phyloP scores from a whole-genome alignment of 1,139 yeast genomes.

The Candida smagusa region DNA sequence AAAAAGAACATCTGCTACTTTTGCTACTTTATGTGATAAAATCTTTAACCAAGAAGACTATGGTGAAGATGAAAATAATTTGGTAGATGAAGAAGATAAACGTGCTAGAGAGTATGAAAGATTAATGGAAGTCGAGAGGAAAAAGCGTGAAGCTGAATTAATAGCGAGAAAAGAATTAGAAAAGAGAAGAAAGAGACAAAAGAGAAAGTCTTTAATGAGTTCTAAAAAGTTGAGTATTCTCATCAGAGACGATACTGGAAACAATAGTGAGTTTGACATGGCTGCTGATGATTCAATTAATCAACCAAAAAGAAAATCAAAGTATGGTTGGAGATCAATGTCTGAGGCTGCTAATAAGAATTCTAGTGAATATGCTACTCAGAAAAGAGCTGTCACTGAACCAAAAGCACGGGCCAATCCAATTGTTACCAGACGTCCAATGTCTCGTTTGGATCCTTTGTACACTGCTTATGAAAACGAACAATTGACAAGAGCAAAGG shows the following conservation, averaged over 20 bases:
- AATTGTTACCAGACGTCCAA: conserved; percentile 54
- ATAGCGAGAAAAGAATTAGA: conserved; percentile 46
- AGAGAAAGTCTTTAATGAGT: conserved; percentile 41
- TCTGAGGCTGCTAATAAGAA: conserved; percentile 36
- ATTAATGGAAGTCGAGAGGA: conserved; percentile 49
- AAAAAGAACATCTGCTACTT: conserved; percentile 72
- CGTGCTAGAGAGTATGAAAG: conserved; percentile 47
- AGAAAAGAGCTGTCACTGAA: conserved; percentile 49
- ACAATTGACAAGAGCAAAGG: conserved; percentile 46
- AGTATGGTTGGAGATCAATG: conserved; percentile 31
- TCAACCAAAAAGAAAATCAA: conserved; percentile 42
- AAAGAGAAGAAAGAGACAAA: conserved; percentile 43
- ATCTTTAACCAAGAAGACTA: conserved; percentile 60
- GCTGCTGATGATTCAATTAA: conserved; percentile 20
- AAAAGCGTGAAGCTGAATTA: conserved; percentile 48
- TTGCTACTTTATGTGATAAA: conserved; percentile 73
- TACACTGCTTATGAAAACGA: conserved; percentile 49
- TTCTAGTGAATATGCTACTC: conserved; percentile 40
- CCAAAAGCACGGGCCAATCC: conserved; percentile 43
- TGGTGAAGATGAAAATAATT: conserved; percentile 54
- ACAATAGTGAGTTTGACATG: conserved; percentile 34
- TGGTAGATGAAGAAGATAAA: conserved; percentile 49
- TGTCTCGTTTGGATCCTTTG: conserved; percentile 67
- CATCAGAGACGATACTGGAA: conserved; percentile 25
- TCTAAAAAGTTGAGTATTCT: conserved; percentile 40